Evolutionary conservation across 1,284 basidiomycete species (phyloP).

Genomic region (Laetiporus sulphureus): DNA sequence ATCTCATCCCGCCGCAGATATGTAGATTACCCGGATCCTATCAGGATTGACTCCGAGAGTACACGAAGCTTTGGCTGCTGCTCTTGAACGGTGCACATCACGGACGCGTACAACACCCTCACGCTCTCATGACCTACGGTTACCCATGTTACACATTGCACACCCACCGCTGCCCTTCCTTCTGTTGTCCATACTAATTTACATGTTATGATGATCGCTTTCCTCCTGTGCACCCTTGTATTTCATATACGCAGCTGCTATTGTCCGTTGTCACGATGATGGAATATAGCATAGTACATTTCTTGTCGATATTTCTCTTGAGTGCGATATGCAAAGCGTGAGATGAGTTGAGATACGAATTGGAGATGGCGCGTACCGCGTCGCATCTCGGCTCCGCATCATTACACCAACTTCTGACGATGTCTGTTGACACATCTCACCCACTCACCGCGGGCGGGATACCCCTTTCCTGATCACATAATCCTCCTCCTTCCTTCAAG

Average conservation of each 20-base stretch:
- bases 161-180: slow-evolving; percentile 1
- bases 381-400: no score
- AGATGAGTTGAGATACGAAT: no score
- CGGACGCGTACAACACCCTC: slow-evolving; percentile 10
- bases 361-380: no score
- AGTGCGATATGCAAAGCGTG: no score
- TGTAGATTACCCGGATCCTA: slow-evolving; percentile 98
- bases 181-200: slow-evolving; percentile 17
- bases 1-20: slow-evolving; percentile 50
- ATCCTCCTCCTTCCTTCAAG: no score
- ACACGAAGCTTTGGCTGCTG: slow-evolving; percentile 91
- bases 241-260: slow-evolving; percentile 18
- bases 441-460: no score
- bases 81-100: slow-evolving; percentile 47
- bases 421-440: no score
- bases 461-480: no score
- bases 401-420: no score
- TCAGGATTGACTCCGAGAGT: slow-evolving; percentile 92
- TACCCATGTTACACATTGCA: slow-evolving; percentile 11
- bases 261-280: slow-evolving; percentile 7
- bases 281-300: slow-evolving; percentile 11
- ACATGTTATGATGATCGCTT: slow-evolving; percentile 14
- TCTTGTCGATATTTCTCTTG: no score
- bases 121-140: slow-evolving; percentile 22
- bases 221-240: slow-evolving; percentile 17